Conservation (phyloP, 2,329 filamentous ascomycete genomes). For the Aspergillus ustus region DNA sequence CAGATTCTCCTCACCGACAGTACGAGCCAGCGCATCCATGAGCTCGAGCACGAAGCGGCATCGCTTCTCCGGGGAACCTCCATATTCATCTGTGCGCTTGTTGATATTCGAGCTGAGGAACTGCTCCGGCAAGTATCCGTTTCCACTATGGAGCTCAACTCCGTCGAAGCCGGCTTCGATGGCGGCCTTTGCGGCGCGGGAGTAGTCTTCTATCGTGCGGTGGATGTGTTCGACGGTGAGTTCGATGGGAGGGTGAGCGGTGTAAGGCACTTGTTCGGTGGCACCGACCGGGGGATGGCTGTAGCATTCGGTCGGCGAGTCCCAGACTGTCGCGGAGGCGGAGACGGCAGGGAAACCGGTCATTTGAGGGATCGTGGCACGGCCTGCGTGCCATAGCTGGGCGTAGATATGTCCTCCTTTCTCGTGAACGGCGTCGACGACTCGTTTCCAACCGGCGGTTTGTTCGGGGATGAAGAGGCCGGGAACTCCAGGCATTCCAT, state of each 20-base stretch:
- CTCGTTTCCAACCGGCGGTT: constrained; percentile 55
- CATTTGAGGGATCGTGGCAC: constrained; percentile 49
- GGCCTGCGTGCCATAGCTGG: constrained; percentile 52
- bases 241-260: constrained; percentile 50
- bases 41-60: constrained; percentile 62
- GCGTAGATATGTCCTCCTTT: constrained; percentile 55
- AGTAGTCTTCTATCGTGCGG: constrained; percentile 50
- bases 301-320: constrained; percentile 50
- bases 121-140: constrained; percentile 59
- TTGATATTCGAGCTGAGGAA: constrained; percentile 58
- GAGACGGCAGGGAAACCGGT: constrained; percentile 44
- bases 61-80: constrained; percentile 57
- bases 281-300: constrained; percentile 44
- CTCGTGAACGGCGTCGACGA: constrained; percentile 56
- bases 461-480: constrained; percentile 46
- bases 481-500: constrained; percentile 44
- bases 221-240: constrained; percentile 53
- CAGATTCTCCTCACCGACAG: constrained; percentile 52
- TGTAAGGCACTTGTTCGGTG: constrained; percentile 43
- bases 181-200: constrained; percentile 52
- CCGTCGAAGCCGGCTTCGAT: constrained; percentile 61
- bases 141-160: constrained; percentile 55
- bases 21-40: constrained; percentile 50
- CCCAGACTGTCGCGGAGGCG: constrained; percentile 52
- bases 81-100: constrained; percentile 55